Evolutionary conservation across 1,139 yeast species (phyloP), one percentile per base, ranked within the genome.

Genomic region (Suhomyces choctaworum): DNA sequence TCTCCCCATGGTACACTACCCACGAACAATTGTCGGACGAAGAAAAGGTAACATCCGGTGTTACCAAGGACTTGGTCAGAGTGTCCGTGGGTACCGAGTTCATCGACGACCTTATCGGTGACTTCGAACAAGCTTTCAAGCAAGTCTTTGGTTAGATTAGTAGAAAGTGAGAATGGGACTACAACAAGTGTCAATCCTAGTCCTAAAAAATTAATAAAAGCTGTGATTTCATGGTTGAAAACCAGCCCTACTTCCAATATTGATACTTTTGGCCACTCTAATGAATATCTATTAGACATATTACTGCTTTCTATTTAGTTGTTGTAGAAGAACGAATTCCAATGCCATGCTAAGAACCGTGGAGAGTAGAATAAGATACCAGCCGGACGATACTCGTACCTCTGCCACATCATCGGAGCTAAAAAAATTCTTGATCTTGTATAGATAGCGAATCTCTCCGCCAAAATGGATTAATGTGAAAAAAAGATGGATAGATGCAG

Each of bases 1-100:
- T 92, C 62, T 90, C 96, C 41, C 98, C 97, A 47, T 89, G 82
- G 72, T 88, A 77, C 66, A 92, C 97, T 34, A 92, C 97, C 16
- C 98, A 92, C 64, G 88, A 88, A 60, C 97, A 92, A 70, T 76
- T 92, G 57, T 61, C 70, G 28, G 89, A 86, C 26, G 84, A 81
- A 46, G 97, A 89, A 66, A 88, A 85, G 68, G 40, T 65, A 32
- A 78, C 82, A 11, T 73, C 94, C 34, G 97, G 97, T 64, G 97
- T 90, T 40, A 76, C 90, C 38, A 80, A 82, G 54, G 96, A 88
- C 47, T 75, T 88, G 57, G 80, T 92, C 52, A 82, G 98, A 70
- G 81, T 89, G 33, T 80, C 95, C 32, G 84, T 86, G 29, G 97
- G 97, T 58, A 84, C 89, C 36, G 97, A 89, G 69, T 80, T 75